Conservation (phyloP, 179 eudicot species). For the Dionaea muscipula region DNA sequence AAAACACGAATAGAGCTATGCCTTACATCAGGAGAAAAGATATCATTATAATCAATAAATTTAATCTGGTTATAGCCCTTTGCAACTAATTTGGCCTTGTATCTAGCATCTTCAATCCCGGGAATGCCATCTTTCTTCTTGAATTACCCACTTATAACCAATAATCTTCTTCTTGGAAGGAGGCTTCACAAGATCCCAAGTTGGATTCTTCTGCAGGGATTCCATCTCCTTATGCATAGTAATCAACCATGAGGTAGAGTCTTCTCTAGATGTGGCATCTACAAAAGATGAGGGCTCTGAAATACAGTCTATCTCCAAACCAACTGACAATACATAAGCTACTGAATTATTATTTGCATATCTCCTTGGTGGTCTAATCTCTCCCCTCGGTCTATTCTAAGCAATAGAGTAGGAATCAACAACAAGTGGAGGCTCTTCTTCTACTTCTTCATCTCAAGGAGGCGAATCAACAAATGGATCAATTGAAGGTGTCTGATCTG, state of each 20-base stretch:
- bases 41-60: not conserved
- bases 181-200: conserved; percentile 1
- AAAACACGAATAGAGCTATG: not conserved
- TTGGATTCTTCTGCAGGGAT: conserved; percentile 7
- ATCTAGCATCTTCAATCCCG: not conserved
- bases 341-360: not conserved
- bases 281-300: not conserved
- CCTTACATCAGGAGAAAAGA: conserved; percentile 5
- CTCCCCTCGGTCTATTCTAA: not conserved
- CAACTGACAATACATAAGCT: not conserved
- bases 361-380: not conserved
- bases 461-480: too few relatives aligned
- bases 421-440: too few relatives aligned
- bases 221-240: conserved; percentile 7
- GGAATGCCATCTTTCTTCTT: not conserved
- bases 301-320: not conserved
- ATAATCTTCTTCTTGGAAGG: not conserved
- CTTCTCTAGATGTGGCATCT: not conserved
- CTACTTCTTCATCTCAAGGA: not conserved
- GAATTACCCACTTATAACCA: conserved; percentile 1
- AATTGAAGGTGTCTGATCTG: too few relatives aligned
- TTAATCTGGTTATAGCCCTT: not conserved
- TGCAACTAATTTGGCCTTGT: conserved; percentile 3
- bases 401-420: not conserved
- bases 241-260: not conserved